A percentile compares a stretch with the other conserved stretches of the same genome.
Conservation (phyloP, 1,284 basidiomycete species). For the Thelephora terrestris region DNA sequence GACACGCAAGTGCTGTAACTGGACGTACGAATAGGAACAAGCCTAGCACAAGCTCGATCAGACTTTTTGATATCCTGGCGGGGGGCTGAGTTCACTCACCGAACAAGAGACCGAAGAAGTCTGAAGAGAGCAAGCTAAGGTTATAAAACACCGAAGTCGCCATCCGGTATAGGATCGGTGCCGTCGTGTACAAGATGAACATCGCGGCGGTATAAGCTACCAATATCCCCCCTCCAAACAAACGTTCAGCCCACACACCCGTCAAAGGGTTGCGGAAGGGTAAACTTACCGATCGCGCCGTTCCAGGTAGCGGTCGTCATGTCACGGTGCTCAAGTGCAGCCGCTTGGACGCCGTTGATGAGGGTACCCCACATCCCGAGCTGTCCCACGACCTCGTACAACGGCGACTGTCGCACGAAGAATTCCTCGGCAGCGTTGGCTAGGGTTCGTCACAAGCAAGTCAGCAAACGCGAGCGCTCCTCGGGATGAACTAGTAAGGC, state of each 20-base stretch:
- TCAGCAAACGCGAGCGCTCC: neutral
- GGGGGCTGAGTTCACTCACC: conserved; percentile 25
- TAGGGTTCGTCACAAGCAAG: conserved; percentile 16
- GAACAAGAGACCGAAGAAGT: conserved; percentile 79
- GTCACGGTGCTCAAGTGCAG: conserved; percentile 58
- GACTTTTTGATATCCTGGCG: neutral
- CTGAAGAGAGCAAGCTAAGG: conserved; percentile 69
- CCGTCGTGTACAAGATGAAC: conserved; percentile 76
- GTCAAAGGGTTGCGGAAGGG: conserved; percentile 1
- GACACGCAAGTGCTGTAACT: neutral
- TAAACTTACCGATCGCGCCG: conserved; percentile 48
- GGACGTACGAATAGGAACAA: conserved; percentile 54
- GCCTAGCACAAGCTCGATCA: conserved; percentile 27
- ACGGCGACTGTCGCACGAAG: conserved; percentile 67
- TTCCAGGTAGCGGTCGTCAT: conserved; percentile 65
- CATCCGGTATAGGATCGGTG: conserved; percentile 75
- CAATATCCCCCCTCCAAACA: conserved; percentile 51
- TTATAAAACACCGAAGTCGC: conserved; percentile 81
- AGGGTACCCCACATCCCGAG: conserved; percentile 76
- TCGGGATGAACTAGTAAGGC: neutral
- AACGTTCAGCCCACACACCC: conserved; percentile 3
- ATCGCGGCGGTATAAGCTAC: conserved; percentile 71
- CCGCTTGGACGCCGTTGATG: conserved; percentile 70
- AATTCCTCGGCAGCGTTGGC: conserved; percentile 84
- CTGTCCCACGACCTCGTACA: conserved; percentile 82